Evolutionary conservation across 2,329 filamentous ascomycete genomes (phyloP), one percentile per base, ranked within the genome.

Genomic region (Calonectria pseudoreteaudii): DNA sequence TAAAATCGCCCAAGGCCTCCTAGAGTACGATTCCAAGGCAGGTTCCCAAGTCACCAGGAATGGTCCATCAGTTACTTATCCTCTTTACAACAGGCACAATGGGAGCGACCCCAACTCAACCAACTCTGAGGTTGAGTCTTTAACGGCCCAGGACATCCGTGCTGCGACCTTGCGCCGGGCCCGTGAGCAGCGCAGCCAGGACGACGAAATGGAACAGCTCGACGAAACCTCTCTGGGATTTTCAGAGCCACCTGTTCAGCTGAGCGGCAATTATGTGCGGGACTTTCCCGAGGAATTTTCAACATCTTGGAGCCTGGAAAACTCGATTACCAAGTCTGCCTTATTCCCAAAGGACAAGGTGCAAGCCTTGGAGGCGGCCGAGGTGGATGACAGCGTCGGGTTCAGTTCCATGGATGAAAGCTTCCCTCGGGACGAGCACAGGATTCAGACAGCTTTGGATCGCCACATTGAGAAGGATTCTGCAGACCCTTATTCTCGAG

Each of bases 251-350:
- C 52, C 41, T 26, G 34, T 31, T 36, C 47, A 73, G 13, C 71
- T 90, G 64, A 89, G 87, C 11, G 89, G 88, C 5, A 88, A 87
- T 74, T 90, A 86, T 74, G 81, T 82, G 11, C 86, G 85, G 38
- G 89, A 90, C 78, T 90, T 90, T 72, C 87, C 88, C 0, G 88
- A 90, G 72, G 88, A 90, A 4, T 90, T 89, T 69, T 77, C 84
- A 0, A 79, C 80, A 7, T 84, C 85, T 1, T 90, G 88, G 88
- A 82, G 80, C 50, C 76, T 72, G 9, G 62, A 77, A 11, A 79
- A 82, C 20, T 82, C 81, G 5, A 13, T 73, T 4, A 81, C 80
- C 1, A 79, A 80, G 30, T 76, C 80, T 4, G 75, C 79, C 2
- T 65, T 83, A 8, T 71, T 78, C 26, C 81, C 82, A 9, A 78